Conservation (phyloP, 371 early-diverging fungal species). For the Lichtheimia ornata region DNA sequence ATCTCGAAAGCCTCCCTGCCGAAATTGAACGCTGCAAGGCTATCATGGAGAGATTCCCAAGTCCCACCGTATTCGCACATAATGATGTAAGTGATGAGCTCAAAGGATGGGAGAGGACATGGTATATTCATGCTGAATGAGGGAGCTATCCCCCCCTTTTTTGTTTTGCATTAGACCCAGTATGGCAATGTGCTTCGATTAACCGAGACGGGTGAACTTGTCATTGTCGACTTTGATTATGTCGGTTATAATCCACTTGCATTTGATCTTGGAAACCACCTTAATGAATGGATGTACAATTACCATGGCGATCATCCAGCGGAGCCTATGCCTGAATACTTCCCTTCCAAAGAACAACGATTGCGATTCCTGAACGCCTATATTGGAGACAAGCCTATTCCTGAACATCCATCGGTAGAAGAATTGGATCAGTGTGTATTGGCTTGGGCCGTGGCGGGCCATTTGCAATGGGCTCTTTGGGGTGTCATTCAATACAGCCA, state of each 20-base stretch:
- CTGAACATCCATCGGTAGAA: constrained; percentile 8
- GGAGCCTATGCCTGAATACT: constrained; percentile 39
- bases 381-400: constrained; percentile 27
- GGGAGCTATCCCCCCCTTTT: too few relatives aligned
- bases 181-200: constrained; percentile 82
- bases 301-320: constrained; percentile 68
- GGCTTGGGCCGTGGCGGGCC: constrained; percentile 64
- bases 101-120: too few relatives aligned
- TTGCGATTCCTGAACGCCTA: constrained; percentile 67
- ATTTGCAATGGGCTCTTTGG: constrained; percentile 85
- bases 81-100: constrained; percentile 28
- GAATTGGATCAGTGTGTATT: constrained; percentile 35
- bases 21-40: constrained; percentile 47
- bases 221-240: constrained; percentile 86
- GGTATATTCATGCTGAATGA: too few relatives aligned
- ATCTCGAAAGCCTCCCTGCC: constrained; percentile 31
- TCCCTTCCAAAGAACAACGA: constrained; percentile 65
- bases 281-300: constrained; percentile 88
- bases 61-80: constrained; percentile 72
- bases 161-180: constrained; percentile 52
- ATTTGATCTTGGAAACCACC: constrained; percentile 88
- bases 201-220: constrained; percentile 54
- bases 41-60: constrained; percentile 23
- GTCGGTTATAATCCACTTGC: constrained; percentile 84
- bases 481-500: constrained; percentile 78